phyloP scores from a whole-genome alignment of 805 yeast genomes.

The Pichia rugopelliculosa region DNA sequence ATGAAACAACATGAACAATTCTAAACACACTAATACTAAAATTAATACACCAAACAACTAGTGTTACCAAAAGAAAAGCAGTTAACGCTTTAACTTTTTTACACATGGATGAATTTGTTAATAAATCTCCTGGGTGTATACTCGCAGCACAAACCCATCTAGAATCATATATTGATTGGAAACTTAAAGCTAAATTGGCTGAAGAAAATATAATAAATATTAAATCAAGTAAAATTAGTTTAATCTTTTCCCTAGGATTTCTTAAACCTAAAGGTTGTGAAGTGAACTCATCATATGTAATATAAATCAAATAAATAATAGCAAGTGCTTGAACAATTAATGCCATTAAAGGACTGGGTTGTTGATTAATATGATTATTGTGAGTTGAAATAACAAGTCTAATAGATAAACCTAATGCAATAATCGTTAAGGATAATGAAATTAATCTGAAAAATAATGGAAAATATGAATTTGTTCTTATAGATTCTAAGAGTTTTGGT shows the following conservation, averaged over 20 bases:
- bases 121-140: constrained; percentile 17
- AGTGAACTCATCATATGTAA: constrained; percentile 83
- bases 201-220: constrained; percentile 82
- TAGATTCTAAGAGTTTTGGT: constrained; percentile 50
- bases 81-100: constrained; percentile 71
- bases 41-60: constrained; percentile 78
- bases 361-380: constrained; percentile 44
- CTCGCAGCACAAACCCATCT: constrained; percentile 65
- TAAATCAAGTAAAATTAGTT: constrained; percentile 73
- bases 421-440: constrained; percentile 49
- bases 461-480: constrained; percentile 70
- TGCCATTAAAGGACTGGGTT: constrained; percentile 91
- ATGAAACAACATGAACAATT: constrained; percentile 58
- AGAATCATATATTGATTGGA: constrained; percentile 71
- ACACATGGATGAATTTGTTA: constrained; percentile 48
- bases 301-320: constrained; percentile 65
- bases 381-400: constrained; percentile 41
- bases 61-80: constrained; percentile 65
- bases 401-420: constrained; percentile 68
- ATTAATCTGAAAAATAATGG: constrained; percentile 68
- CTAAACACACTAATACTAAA: constrained; percentile 78
- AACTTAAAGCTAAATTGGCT: constrained; percentile 80
- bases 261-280: constrained; percentile 91
- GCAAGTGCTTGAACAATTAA: constrained; percentile 78
- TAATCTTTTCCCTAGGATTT: constrained; percentile 74